Evolutionary conservation across 192 early-diverging fungal genomes (phyloP).

Genomic region (Haplosporangium gracile): DNA sequence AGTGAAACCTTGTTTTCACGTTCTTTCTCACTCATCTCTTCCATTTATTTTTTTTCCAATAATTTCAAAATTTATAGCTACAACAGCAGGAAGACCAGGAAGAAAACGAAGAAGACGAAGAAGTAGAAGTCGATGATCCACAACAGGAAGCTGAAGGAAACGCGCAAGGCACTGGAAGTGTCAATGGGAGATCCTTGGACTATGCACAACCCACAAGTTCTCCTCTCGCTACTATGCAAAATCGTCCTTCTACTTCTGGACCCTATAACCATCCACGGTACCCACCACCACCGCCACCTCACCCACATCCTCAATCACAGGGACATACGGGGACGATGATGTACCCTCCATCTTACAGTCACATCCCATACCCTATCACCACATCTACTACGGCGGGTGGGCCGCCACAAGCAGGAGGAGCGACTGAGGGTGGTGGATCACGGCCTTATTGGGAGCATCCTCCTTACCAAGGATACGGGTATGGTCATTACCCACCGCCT

Average conservation of each 20-base stretch:
- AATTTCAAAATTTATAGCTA: background rate
- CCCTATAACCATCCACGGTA: background rate
- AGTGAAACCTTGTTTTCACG: background rate
- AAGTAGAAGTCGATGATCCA: background rate
- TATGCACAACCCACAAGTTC: background rate
- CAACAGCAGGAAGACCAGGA: background rate
- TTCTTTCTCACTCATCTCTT: background rate
- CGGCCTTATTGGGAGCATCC: background rate
- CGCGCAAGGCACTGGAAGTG: background rate
- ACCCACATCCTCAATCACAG: background rate
- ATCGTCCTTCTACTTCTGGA: background rate
- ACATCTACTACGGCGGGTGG: background rate
- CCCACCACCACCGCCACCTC: background rate
- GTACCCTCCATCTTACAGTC: constrained; percentile 26
- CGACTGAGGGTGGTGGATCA: background rate
- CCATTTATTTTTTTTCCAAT: background rate
- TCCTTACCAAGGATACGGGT: background rate
- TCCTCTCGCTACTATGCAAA: background rate
- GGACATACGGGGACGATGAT: background rate
- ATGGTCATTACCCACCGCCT: background rate
- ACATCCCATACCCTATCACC: constrained; percentile 32
- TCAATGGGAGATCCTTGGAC: background rate
- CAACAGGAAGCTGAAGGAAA: background rate
- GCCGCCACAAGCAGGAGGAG: too few relatives aligned
- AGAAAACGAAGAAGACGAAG: background rate